Percentiles rank a stretch among this genome's conserved stretches.
These are phyloP conservation scores for Phytophthora lateralis DNA, from an alignment of 352 stramenopile genomes.

Conservation along the genomic window DNA sequence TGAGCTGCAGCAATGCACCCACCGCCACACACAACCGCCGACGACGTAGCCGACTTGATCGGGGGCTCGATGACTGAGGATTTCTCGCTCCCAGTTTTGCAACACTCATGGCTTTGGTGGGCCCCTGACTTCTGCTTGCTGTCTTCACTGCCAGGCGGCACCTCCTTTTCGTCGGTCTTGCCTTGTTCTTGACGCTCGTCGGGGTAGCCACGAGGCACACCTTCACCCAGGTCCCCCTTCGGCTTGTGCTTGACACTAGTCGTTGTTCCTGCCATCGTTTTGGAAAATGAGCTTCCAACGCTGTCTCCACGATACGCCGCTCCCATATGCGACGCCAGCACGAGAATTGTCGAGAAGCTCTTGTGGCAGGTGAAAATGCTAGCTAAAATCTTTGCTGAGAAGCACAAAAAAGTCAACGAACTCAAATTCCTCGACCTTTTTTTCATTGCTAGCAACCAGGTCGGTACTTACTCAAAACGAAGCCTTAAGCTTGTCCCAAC, in stretches of 20 bases:
- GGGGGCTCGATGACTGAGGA: constrained; percentile 11
- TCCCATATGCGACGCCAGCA: constrained; percentile 21
- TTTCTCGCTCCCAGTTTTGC: constrained; percentile 7
- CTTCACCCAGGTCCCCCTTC: constrained; percentile 9
- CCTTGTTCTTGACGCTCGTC: background rate
- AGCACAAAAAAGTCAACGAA: background rate
- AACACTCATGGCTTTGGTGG: constrained; percentile 24
- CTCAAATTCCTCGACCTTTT: constrained; percentile 2
- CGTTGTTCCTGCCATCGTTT: constrained; percentile 33
- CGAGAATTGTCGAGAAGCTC: background rate
- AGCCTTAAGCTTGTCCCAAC: background rate
- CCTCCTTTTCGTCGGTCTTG: constrained; percentile 9
- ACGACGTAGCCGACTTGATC: constrained; percentile 33
- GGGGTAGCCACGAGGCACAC: background rate
- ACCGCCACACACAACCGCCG: constrained; percentile 24
- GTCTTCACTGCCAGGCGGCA: background rate
- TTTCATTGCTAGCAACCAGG: constrained; percentile 9
- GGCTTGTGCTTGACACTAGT: constrained; percentile 31
- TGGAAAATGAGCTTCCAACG: constrained; percentile 13
- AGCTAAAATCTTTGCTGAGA: background rate
- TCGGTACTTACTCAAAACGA: constrained; percentile 10
- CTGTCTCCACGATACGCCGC: background rate
- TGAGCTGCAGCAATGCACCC: constrained; percentile 22
- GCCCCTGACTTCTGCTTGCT: background rate
- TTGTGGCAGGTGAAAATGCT: background rate